Base-by-base conservation (phyloP, 2,329 filamentous ascomycete species). In the Sphaerulina populicola region DNA sequence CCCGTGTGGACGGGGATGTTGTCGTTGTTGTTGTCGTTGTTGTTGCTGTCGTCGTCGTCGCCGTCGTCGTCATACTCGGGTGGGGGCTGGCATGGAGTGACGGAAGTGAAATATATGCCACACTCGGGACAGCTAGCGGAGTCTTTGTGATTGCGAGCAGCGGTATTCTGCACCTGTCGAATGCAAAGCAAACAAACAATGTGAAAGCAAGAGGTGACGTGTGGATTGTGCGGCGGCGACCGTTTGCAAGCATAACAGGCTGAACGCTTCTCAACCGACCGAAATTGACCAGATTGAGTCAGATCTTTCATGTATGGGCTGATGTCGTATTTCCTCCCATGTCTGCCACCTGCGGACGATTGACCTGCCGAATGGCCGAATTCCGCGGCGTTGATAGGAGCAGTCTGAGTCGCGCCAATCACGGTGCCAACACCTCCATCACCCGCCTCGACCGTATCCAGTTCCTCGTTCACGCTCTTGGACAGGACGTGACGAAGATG, bases 121-220 rank as follows among this genome's bases (percentile, higher is more conserved):
- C 72, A 74, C 5, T 61, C 57, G 7, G 55, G 53, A 57, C 71
- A 74, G 0, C 50, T 64, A 3, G 62, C 60, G 1, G 29, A 35
- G 6, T 60, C 57, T 27, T 57, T 49, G 0, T 58, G 62, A 12
- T 49, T 54, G 5, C 56, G 55, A 31, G 63, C 65, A 14, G 66
- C 65, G 3, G 62, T 44, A 0, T 66, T n/a, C 40, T 61, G 54
- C 38, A 70, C 51, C 2, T 61, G 57, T 2, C 60, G 47, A 6
- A 78, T 65, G 56, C 80, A 83, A 0, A 66, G 61, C 1, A 62
- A 50, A 62, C 80, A 83, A 56, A 78, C 79, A 4, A 81, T 62
- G 53, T 83, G 80, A 12, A 69, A 66, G 59, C 80, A 83, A 4
- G 70, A 64, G 0, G 77, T 77, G 29, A 77, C 65, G 8, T 69